A percentile compares a stretch with the other conserved stretches of the same genome.
phyloP scores from a whole-genome alignment of 768 basidiomycete species.

The Galerina sulciceps region DNA sequence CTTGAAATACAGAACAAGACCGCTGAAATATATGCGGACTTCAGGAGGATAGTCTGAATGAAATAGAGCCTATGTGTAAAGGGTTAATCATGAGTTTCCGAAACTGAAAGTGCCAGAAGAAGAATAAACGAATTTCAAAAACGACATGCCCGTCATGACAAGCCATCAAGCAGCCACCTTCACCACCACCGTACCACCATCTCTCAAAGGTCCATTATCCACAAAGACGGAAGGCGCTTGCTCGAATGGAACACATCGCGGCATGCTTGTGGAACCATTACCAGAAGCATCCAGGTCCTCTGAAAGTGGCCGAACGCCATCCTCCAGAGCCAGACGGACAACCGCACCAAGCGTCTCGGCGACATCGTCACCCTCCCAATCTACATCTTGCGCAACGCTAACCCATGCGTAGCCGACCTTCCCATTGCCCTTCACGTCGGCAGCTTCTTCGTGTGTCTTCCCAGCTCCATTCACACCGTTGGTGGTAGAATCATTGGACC shows the following conservation, averaged over 20 bases:
- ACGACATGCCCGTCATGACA: too few species aligned
- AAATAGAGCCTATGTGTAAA: too few species aligned
- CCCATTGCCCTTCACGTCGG: slow-evolving; percentile 29
- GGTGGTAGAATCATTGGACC: slow-evolving; percentile 19
- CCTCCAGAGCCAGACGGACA: slow-evolving; percentile 43
- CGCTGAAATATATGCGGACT: too few species aligned
- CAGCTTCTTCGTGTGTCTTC: slow-evolving; percentile 3
- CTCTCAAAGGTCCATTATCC: slow-evolving; percentile 37
- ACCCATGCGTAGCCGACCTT: slow-evolving; percentile 83
- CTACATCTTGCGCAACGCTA: slow-evolving; percentile 78
- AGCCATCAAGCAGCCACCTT: slow-evolving; percentile 34
- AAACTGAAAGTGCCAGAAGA: too few species aligned
- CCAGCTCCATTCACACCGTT: slow-evolving; percentile 11
- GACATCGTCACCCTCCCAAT: slow-evolving; percentile 82
- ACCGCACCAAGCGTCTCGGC: slow-evolving; percentile 50
- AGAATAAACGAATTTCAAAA: too few species aligned
- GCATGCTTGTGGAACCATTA: slow-evolving; percentile 18
- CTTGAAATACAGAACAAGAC: too few species aligned
- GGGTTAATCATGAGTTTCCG: too few species aligned
- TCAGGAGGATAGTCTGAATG: too few species aligned
- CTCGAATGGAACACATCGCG: slow-evolving; percentile 55
- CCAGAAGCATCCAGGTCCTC: slow-evolving; percentile 32
- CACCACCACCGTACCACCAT: slow-evolving; percentile 50
- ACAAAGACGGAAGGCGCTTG: slow-evolving; percentile 56
- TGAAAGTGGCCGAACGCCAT: slow-evolving; percentile 49